A percentile compares a stretch with the other conserved stretches of the same genome.
Conservation (phyloP, 1,284 basidiomycete genomes). For the Fomitiporia mediterranea region DNA sequence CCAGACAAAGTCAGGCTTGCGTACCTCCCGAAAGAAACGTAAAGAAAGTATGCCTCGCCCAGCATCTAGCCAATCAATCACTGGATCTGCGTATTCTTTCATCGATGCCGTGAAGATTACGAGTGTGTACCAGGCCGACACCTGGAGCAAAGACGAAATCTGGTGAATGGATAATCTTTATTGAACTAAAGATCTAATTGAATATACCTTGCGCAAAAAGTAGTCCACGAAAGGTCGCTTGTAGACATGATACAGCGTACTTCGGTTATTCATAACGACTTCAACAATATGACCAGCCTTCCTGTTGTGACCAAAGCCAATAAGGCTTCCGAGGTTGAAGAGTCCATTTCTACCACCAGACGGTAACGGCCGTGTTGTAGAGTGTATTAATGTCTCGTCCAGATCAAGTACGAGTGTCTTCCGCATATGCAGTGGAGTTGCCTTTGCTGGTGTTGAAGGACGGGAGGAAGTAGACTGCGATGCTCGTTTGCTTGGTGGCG, state of each 20-base stretch:
- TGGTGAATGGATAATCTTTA: background rate
- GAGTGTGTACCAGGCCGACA: constrained; percentile 97
- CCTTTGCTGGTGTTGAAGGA: constrained; percentile 19
- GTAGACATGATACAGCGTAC: constrained; percentile 96
- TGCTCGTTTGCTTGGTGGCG: constrained; percentile 11
- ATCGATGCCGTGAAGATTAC: constrained; percentile 99
- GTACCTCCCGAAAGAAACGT: constrained; percentile 87
- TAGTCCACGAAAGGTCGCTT: constrained; percentile 97
- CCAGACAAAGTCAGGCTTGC: constrained; percentile 26
- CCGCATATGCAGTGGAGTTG: constrained; percentile 68
- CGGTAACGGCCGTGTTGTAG: constrained; percentile 78
- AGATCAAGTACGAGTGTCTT: constrained; percentile 95
- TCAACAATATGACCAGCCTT: constrained; percentile 91
- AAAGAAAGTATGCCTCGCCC: constrained; percentile 86
- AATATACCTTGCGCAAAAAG: constrained; percentile 85
- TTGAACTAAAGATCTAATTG: background rate
- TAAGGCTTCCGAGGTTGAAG: constrained; percentile 47
- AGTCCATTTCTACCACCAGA: constrained; percentile 51
- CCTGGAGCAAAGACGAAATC: constrained; percentile 44
- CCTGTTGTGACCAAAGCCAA: constrained; percentile 52
- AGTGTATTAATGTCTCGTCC: constrained; percentile 98
- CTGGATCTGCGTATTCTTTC: constrained; percentile 98
- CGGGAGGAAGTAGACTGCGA: constrained; percentile 14
- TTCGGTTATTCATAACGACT: constrained; percentile 85
- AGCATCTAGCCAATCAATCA: constrained; percentile 99